Percentiles rank a stretch among this genome's conserved stretches.
Conservation (phyloP, 1,284 basidiomycete species). For the Heterobasidion annosum region DNA sequence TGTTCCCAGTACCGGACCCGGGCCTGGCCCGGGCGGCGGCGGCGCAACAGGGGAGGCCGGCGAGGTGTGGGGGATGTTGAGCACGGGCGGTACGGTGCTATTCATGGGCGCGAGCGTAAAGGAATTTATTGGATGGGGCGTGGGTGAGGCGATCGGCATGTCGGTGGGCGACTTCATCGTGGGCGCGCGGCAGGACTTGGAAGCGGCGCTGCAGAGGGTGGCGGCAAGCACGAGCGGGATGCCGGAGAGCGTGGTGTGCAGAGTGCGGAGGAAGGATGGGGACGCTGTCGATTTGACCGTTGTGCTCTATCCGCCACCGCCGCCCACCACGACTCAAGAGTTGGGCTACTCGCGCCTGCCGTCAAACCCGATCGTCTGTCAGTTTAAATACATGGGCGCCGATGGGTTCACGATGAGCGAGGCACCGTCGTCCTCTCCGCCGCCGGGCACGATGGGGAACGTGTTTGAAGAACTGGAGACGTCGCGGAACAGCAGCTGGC, state of each 20-base stretch:
- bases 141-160: slow-evolving; percentile 64
- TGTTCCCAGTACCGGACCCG: slow-evolving; percentile 22
- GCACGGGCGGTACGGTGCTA: slow-evolving; percentile 39
- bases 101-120: slow-evolving; percentile 40
- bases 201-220: slow-evolving; percentile 15
- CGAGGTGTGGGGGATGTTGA: slow-evolving; percentile 57
- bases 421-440: slow-evolving; percentile 1
- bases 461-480: slow-evolving; percentile 72
- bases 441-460: slow-evolving; percentile 24
- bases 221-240: slow-evolving; percentile 12
- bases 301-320: slow-evolving; percentile 24
- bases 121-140: slow-evolving; percentile 57
- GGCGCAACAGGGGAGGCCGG: not conserved
- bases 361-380: slow-evolving; percentile 19
- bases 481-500: slow-evolving; percentile 71
- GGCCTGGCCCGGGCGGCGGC: slow-evolving; percentile 3
- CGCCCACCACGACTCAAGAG: not conserved
- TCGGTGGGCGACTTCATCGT: slow-evolving; percentile 42
- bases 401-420: not conserved
- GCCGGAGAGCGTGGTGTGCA: slow-evolving; percentile 19
- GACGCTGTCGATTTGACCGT: slow-evolving; percentile 21
- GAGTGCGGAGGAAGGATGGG: slow-evolving; percentile 27
- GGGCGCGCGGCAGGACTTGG: slow-evolving; percentile 9
- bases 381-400: slow-evolving; percentile 18
- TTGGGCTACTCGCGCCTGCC: slow-evolving; percentile 9